Evolutionary conservation across 805 yeast genomes (phyloP).

Genomic region (Candida fluviatilis): DNA sequence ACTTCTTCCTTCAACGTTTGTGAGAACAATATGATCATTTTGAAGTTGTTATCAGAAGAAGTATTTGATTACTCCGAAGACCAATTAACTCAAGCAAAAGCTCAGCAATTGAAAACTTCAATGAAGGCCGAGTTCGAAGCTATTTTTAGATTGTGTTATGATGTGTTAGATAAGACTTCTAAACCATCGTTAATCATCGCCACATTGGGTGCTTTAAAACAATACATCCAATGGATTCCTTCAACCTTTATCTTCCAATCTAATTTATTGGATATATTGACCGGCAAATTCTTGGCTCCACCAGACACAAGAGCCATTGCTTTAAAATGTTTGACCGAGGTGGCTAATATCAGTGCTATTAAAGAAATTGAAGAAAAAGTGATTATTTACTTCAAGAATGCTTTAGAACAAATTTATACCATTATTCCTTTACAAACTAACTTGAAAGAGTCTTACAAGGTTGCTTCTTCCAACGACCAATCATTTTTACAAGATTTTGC

Average conservation of each 20-base stretch:
- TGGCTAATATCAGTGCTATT: conserved; percentile 62
- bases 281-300: conserved; percentile 72
- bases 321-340: conserved; percentile 90
- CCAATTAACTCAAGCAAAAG: conserved; percentile 95
- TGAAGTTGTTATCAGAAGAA: conserved; percentile 88
- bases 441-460: conserved; percentile 64
- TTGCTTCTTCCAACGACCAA: conserved; percentile 81
- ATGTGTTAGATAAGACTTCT: conserved; percentile 85
- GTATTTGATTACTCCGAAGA: conserved; percentile 94
- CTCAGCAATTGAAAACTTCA: conserved; percentile 72
- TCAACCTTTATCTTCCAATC: conserved; percentile 86
- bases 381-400: conserved; percentile 61
- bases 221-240: conserved; percentile 95
- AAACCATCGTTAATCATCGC: conserved; percentile 80
- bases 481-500: conserved; percentile 94
- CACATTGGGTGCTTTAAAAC: conserved; percentile 75
- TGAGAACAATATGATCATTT: conserved; percentile 93
- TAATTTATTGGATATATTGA: conserved; percentile 64
- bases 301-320: conserved; percentile 79
- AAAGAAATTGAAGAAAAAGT: conserved; percentile 51
- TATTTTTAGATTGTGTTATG: conserved; percentile 88
- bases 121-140: conserved; percentile 90
- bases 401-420: conserved; percentile 65
- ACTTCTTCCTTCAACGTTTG: conserved; percentile 88
- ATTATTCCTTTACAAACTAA: conserved; percentile 74